A percentile compares a stretch with the other conserved stretches of the same genome.
phyloP scores from a whole-genome alignment of 2,329 filamentous ascomycete species.

The Zymoseptoria passerinii region DNA sequence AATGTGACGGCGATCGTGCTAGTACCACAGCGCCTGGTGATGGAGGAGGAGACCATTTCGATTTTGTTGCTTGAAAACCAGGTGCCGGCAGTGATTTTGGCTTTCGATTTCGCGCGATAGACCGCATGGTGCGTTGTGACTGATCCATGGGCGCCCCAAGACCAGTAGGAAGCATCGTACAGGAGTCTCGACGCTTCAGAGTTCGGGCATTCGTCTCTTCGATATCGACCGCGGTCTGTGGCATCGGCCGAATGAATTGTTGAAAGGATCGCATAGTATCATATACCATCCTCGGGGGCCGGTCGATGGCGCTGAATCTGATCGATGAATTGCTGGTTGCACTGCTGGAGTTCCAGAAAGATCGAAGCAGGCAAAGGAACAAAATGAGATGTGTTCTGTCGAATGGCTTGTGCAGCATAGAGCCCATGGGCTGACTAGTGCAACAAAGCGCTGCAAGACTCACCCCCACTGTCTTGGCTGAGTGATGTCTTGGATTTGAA shows the following conservation, averaged over 20 bases:
- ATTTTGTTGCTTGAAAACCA: conserved; percentile 21
- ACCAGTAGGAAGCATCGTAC: conserved; percentile 6
- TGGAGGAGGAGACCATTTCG: conserved; percentile 26
- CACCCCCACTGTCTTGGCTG: neutral
- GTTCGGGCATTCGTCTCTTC: conserved; percentile 6
- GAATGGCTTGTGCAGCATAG: neutral
- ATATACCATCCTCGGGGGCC: conserved; percentile 12
- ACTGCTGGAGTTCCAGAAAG: neutral
- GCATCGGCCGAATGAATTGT: conserved; percentile 10
- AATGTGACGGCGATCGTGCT: conserved; percentile 6
- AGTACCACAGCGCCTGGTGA: conserved; percentile 18
- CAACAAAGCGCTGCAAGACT: neutral
- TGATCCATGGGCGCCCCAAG: conserved; percentile 2
- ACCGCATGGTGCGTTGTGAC: neutral
- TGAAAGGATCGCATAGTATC: conserved; percentile 18
- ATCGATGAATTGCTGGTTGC: neutral
- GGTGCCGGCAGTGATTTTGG: conserved; percentile 9
- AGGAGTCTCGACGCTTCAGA: conserved; percentile 16
- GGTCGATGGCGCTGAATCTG: neutral
- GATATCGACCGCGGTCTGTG: conserved; percentile 2
- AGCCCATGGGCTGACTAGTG: neutral
- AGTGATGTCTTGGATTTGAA: neutral
- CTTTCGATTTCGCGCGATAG: neutral
- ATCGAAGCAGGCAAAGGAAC: neutral
- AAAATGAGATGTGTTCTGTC: neutral